Base-by-base conservation (phyloP, 257 asterid genomes). In the Scutellaria minor region DNA sequence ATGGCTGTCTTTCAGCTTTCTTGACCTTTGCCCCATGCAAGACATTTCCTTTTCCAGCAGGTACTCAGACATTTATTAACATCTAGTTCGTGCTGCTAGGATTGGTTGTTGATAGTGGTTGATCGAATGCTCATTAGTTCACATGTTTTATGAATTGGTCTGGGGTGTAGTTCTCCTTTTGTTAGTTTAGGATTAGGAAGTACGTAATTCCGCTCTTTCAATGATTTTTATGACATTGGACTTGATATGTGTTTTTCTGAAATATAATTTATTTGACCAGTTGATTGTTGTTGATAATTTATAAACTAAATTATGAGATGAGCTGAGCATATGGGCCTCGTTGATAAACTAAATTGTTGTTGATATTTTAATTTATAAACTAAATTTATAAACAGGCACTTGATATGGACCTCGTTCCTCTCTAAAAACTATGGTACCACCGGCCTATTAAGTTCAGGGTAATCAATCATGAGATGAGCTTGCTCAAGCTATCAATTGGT, bases 1-100 rank as follows among this genome's bases (percentile, higher is more conserved):
- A 35, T 64, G 47, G 70, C 61, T 42, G 66, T 15, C 60, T 57
- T 39, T 73, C 50, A 15, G 65, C 41, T 11, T 20, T 67, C 24
- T 31, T 54, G 60, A 65, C 31, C 61, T 66, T 58, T 41, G 66
- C 74, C 53, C 37, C 68, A 55, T 7, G 72, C 69, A 8, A 69
- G 69, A 2, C 64, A 48, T 56, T 77, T 55, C 37, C 24, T 63
- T 8, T 27, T 47, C 15, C 64, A 35, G 35, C 40, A 42, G 4
- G 41, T 35, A 37, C 0, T 5, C 27, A 41, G 61, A 45, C 0
- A 6, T 14, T 44, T 47, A 6, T 57, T 40, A 54, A 20, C 62
- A 35, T 56, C 31, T 55, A 6, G 14, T 56, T 56, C 13, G 3
- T 42, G 22, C 42, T 63, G 72, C 14, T 11, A n/a, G 20, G 56